These are phyloP conservation scores for Epichloe bromicola DNA, from an alignment of 2,329 filamentous ascomycete species.

Conservation along the genomic window DNA sequence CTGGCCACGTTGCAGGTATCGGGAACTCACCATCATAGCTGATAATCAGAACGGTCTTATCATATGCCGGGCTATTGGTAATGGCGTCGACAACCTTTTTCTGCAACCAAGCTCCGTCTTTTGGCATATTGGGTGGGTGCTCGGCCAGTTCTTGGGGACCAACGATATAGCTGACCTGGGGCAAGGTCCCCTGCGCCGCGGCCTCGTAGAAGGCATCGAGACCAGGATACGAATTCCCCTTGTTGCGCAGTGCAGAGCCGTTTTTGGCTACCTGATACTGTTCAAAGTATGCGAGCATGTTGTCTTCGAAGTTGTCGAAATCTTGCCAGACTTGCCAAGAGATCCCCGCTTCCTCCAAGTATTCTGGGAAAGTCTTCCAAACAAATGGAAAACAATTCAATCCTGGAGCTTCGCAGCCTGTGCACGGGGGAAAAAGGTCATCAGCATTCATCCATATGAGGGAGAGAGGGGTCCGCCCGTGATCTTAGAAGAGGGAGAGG, in stretches of 20 bases:
- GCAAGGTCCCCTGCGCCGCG: conserved; percentile 35
- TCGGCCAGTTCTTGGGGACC: conserved; percentile 33
- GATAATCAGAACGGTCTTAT: conserved; percentile 35
- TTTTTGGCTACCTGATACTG: conserved; percentile 9
- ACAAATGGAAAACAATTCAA: conserved; percentile 38
- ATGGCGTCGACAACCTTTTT: conserved; percentile 38
- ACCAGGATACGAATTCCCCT: conserved; percentile 28
- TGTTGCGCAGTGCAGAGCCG: conserved; percentile 6
- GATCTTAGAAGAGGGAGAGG: conserved; percentile 5
- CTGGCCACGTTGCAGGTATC: not conserved
- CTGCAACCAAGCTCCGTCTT: conserved; percentile 42
- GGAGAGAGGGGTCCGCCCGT: not conserved
- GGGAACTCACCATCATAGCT: conserved; percentile 32
- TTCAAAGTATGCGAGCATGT: conserved; percentile 31
- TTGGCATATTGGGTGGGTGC: conserved; percentile 36
- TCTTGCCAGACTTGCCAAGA: conserved; percentile 38
- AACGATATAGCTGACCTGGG: conserved; percentile 37
- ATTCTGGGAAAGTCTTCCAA: conserved; percentile 37
- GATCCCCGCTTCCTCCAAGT: conserved; percentile 32
- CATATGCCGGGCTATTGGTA: conserved; percentile 32
- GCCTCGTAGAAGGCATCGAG: conserved; percentile 35
- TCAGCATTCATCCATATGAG: not conserved
- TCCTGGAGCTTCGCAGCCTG: conserved; percentile 25
- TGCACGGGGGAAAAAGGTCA: not conserved
- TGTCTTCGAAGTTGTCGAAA: conserved; percentile 38